Percentiles rank a stretch among this genome's conserved stretches.
These are phyloP conservation scores for Samsoniella hepiali DNA, from an alignment of 2,329 filamentous ascomycete genomes.

Conservation along the genomic window DNA sequence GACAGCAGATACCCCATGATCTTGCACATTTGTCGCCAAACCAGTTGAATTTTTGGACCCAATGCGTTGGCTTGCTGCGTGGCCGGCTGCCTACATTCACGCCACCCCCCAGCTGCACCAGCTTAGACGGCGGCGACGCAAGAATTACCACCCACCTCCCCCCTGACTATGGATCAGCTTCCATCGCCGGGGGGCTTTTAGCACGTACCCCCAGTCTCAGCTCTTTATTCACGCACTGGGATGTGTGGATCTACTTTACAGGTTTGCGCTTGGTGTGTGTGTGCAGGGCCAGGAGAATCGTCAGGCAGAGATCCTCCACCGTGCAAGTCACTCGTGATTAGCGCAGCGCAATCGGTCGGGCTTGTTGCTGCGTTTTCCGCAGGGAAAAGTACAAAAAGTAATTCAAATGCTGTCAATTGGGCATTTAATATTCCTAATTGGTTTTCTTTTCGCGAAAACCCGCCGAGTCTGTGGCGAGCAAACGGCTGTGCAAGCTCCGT, in stretches of 20 bases:
- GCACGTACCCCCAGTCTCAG: neutral
- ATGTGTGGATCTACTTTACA: neutral
- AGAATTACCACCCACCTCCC: neutral
- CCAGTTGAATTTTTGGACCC: neutral
- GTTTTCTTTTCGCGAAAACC: slow-evolving; percentile 1
- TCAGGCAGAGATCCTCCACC: slow-evolving; percentile 16
- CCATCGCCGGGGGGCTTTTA: neutral
- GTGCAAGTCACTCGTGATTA: slow-evolving; percentile 14
- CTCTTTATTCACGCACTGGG: slow-evolving; percentile 3
- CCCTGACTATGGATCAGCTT: slow-evolving; percentile 4
- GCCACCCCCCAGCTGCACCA: neutral
- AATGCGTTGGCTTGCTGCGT: slow-evolving; percentile 1
- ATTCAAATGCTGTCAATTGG: neutral
- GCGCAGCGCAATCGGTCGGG: slow-evolving; percentile 2
- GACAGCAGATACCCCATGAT: neutral
- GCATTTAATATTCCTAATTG: neutral
- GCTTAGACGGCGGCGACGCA: neutral
- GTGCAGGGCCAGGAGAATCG: slow-evolving; percentile 8
- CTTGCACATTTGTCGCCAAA: neutral
- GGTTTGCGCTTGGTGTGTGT: neutral
- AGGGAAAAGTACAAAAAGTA: neutral
- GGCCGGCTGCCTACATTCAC: slow-evolving; percentile 12
- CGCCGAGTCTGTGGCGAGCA: neutral
- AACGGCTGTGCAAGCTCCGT: neutral
- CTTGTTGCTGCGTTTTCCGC: neutral